Evolutionary conservation across 2,329 filamentous ascomycete genomes (phyloP), one percentile per base, ranked within the genome.

Genomic region (Nemania sp.): DNA sequence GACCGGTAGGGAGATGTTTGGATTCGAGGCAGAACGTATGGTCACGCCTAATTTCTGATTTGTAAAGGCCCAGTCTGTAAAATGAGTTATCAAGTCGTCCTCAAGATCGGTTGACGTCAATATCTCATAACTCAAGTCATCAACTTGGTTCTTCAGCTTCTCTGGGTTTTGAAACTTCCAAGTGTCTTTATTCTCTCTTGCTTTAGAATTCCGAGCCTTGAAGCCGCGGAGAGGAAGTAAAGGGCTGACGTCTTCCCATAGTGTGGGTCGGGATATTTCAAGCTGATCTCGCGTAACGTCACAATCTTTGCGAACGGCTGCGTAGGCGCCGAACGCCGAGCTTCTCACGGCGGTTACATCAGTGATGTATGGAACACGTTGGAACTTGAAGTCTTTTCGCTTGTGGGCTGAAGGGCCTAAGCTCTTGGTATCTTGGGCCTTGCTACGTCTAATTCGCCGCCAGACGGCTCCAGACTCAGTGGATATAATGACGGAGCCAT

Each of bases 381-480:
- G 90, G 73, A 98, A 99, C 78, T 99, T 99, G 83, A 97, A 97
- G 76, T 97, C 94, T 73, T 97, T 97, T 13, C 88, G 87, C 74
- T 89, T 92, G 38, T 86, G 84, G 24, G 90, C 89, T 1, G 82
- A 79, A 59, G 61, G 41, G 11, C 71, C 66, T 18, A 70, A 68
- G 38, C 73, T 74, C 61, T 75, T 83, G 0, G 88, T 84, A 72
- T 91, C 89, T 75, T 97, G 97, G 57, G 92, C 90, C 71, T 95
- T 97, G 27, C 88, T 86, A 68, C 96, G 88, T 76, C 93, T 93
- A 59, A 96, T 90, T 66, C 95, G 91, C 73, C 90, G 90, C 95
- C 95, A 99, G 0, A 98, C 95, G 55, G 93, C 95, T 2, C 96
- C 96, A 49, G 94, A 95, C 67, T 94, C 88, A 0, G 96, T 99